These are phyloP conservation scores for Mortierella sp. DNA, from an alignment of 371 early-diverging fungal species.

Conservation along the genomic window DNA sequence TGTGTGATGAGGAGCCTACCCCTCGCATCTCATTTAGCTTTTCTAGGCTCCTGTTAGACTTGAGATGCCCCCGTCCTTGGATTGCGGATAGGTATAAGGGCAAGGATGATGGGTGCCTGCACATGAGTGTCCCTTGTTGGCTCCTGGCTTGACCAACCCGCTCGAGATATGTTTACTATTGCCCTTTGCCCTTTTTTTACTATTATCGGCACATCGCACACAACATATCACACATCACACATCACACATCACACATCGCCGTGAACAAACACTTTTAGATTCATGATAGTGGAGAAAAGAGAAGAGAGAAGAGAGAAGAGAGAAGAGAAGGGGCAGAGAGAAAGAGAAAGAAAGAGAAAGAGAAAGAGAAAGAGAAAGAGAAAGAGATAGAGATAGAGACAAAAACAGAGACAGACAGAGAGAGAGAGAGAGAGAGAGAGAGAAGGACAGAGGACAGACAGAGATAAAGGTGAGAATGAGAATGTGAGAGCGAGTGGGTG, in stretches of 20 bases:
- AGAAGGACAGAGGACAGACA: too few species aligned
- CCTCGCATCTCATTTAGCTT: background rate
- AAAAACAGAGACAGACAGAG: conserved; percentile 8
- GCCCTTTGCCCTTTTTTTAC: background rate
- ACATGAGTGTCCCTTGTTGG: conserved; percentile 4
- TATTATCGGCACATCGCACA: conserved; percentile 1
- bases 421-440: background rate
- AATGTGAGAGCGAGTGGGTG: background rate
- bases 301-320: too few species aligned
- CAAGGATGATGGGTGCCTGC: background rate
- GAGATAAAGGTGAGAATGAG: background rate
- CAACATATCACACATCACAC: too few species aligned
- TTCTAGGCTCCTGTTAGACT: background rate
- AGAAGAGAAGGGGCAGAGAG: background rate
- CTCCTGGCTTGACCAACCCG: background rate
- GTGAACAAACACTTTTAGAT: too few species aligned
- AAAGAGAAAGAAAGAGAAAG: background rate
- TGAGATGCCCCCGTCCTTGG: too few species aligned
- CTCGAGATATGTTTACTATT: background rate
- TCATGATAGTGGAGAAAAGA: too few species aligned
- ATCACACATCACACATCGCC: too few species aligned
- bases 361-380: background rate
- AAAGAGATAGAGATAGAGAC: background rate
- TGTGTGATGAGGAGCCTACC: background rate
- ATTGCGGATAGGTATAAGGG: background rate